Conservation (phyloP, 1,284 basidiomycete genomes). For the Leccinum insolens region DNA sequence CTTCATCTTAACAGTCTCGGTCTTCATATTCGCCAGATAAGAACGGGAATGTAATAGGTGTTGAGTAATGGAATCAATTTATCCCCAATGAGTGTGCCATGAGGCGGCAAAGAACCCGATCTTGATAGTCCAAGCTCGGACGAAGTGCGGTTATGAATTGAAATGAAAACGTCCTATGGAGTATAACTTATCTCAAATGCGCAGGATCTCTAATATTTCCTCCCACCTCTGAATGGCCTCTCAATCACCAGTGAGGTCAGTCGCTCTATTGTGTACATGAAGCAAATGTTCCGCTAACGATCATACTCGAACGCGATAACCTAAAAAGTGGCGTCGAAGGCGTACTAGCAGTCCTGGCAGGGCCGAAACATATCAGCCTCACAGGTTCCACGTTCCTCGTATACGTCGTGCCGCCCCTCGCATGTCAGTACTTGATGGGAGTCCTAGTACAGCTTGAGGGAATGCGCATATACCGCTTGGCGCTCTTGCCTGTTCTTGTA, state of each 20-base stretch:
- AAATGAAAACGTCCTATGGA: not conserved
- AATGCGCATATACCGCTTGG: conserved; percentile 22
- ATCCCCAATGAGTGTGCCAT: not conserved
- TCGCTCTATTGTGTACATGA: not conserved
- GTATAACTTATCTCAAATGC: not conserved
- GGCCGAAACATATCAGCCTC: conserved; percentile 10
- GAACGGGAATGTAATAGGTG: conserved; percentile 29
- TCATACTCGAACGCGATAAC: not conserved
- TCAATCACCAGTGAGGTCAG: conserved; percentile 15
- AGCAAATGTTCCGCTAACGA: not conserved
- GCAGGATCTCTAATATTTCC: not conserved
- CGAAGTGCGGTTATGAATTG: conserved; percentile 12
- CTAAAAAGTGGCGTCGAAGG: not conserved
- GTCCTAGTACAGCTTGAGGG: conserved; percentile 31
- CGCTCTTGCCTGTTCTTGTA: conserved; percentile 21
- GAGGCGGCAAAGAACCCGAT: not conserved
- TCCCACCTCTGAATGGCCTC: conserved; percentile 9
- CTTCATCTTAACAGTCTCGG: not conserved
- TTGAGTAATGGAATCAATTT: not conserved
- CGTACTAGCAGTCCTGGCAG: conserved; percentile 5
- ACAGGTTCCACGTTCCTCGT: conserved; percentile 14
- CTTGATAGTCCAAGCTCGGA: conserved; percentile 1
- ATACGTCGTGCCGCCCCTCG: conserved; percentile 26
- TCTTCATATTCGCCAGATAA: not conserved
- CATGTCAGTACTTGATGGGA: conserved; percentile 30